Conservation (phyloP, 129 eudicot species). For the Smallanthus sonchifolius region DNA sequence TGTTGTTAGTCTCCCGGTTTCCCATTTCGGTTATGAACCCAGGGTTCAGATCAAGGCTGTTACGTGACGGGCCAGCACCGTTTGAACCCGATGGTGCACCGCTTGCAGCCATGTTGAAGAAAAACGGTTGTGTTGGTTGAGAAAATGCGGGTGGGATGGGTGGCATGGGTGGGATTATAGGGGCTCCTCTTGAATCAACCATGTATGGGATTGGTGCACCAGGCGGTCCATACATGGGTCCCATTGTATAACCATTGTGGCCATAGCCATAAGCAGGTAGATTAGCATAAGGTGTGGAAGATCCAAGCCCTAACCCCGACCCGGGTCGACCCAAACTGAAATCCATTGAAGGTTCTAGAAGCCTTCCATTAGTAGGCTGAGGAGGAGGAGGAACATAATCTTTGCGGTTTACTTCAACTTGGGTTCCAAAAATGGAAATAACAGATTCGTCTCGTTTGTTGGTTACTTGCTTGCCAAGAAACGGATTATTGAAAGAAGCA, state of each 20-base stretch:
- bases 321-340: slow-evolving; percentile 45
- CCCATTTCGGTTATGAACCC: slow-evolving; percentile 53
- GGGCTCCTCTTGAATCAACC: slow-evolving; percentile 72
- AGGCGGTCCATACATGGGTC: slow-evolving; percentile 47
- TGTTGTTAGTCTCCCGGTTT: slow-evolving; percentile 39
- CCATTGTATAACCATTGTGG: slow-evolving; percentile 46
- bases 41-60: slow-evolving; percentile 58
- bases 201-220: slow-evolving; percentile 55
- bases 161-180: slow-evolving; percentile 56
- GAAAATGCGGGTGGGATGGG: slow-evolving; percentile 35
- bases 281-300: slow-evolving; percentile 40
- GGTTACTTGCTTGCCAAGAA: slow-evolving; percentile 42
- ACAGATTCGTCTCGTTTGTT: slow-evolving; percentile 48
- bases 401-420: slow-evolving; percentile 55
- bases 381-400: slow-evolving; percentile 30
- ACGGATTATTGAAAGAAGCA: slow-evolving; percentile 29
- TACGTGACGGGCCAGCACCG: slow-evolving; percentile 47
- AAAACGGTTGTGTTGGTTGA: slow-evolving; percentile 47
- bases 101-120: slow-evolving; percentile 50
- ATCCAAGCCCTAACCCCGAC: slow-evolving; percentile 29
- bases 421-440: slow-evolving; percentile 69
- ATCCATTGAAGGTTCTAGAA: slow-evolving; percentile 43
- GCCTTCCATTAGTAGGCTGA: slow-evolving; percentile 41
- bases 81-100: slow-evolving; percentile 40
- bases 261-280: slow-evolving; percentile 46